These are phyloP conservation scores for Dicorynia guianensis DNA, from an alignment of 306 rosid genomes.

Conservation along the genomic window DNA sequence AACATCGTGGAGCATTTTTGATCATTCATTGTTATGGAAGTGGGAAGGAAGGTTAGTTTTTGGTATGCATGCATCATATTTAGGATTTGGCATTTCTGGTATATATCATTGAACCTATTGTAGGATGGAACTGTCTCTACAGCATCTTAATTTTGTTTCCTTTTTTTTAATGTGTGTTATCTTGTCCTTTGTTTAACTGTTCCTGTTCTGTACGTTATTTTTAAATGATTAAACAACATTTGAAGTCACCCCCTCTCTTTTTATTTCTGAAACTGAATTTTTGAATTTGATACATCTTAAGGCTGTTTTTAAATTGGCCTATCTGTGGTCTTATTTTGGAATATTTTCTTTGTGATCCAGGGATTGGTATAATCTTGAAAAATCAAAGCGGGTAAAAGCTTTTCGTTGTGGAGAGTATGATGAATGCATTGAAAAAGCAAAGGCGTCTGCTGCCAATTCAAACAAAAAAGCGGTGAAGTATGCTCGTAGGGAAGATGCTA, in stretches of 20 bases:
- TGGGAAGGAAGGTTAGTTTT: neutral
- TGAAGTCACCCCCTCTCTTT: no score
- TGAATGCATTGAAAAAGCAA: conserved; percentile 91
- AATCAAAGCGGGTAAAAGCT: conserved; percentile 91
- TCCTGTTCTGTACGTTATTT: no score
- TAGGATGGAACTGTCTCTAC: neutral
- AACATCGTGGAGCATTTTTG: neutral
- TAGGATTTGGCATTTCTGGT: neutral
- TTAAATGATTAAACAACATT: no score
- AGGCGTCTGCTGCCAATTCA: conserved; percentile 75
- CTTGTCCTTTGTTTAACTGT: no score
- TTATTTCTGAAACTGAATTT: neutral
- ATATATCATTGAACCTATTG: neutral
- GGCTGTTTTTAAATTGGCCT: neutral
- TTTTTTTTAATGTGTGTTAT: no score
- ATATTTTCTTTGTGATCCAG: conserved; percentile 52
- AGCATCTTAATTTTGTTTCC: no score
- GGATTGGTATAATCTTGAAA: conserved; percentile 99
- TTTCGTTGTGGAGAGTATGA: conserved; percentile 97
- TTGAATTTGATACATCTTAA: neutral
- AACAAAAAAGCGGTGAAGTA: conserved; percentile 89
- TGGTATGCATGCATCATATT: neutral
- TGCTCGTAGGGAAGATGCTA: conserved; percentile 99
- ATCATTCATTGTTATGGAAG: neutral
- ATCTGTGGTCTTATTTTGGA: conserved; percentile 46